These are phyloP conservation scores for Lachnellula occidentalis DNA, from an alignment of 2,329 filamentous ascomycete species.

Conservation along the genomic window DNA sequence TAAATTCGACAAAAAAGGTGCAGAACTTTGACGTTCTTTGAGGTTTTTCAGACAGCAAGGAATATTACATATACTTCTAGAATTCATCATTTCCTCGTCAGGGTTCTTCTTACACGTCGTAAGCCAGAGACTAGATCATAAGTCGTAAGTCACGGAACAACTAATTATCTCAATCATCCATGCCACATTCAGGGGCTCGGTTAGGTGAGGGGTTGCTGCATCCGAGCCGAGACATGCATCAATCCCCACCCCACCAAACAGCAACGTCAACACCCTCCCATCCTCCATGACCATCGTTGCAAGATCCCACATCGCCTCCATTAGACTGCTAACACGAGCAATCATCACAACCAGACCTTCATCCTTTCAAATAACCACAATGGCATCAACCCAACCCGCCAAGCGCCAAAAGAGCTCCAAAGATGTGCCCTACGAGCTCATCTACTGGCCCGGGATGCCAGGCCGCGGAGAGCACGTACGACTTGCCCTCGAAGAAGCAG, in stretches of 20 bases:
- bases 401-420: slow-evolving; percentile 40
- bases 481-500: slow-evolving; percentile 64
- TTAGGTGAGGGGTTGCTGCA: too few relatives aligned
- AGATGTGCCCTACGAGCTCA: slow-evolving; percentile 30
- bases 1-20: too few relatives aligned
- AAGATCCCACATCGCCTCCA: neutral
- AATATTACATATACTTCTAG: too few relatives aligned
- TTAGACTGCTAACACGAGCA: neutral
- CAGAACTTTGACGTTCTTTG: too few relatives aligned
- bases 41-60: too few relatives aligned
- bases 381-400: slow-evolving; percentile 10
- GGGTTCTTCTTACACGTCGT: too few relatives aligned
- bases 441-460: slow-evolving; percentile 42
- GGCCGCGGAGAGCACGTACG: slow-evolving; percentile 72
- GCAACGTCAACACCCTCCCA: neutral
- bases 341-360: neutral
- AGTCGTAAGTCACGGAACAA: too few relatives aligned
- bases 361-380: neutral
- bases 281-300: neutral
- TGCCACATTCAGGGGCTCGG: too few relatives aligned
- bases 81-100: too few relatives aligned
- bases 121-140: too few relatives aligned
- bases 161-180: too few relatives aligned
- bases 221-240: too few relatives aligned
- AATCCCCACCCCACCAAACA: neutral